Evolutionary conservation across 2,329 filamentous ascomycete species (phyloP).

Genomic region (Trichoderma arundinaceum): DNA sequence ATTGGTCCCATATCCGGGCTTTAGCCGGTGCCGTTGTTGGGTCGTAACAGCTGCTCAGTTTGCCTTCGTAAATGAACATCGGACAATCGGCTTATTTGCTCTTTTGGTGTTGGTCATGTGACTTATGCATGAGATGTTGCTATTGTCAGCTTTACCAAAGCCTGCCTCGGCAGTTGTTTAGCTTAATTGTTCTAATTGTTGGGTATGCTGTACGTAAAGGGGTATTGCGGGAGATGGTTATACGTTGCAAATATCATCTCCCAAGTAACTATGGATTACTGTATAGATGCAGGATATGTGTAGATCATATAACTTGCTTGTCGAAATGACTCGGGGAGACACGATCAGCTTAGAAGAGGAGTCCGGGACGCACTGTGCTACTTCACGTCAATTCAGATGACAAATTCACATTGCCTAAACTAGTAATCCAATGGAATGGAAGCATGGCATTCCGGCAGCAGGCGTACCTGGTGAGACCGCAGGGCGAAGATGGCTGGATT

Average conservation of each 20-base stretch:
- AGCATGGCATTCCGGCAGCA: not conserved
- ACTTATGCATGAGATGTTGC: not conserved
- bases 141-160: slow-evolving; percentile 9
- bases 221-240: no score
- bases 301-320: not conserved
- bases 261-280: no score
- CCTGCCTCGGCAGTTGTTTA: slow-evolving; percentile 4
- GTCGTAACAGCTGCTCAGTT: no score
- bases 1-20: no score
- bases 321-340: not conserved
- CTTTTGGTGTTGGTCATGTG: slow-evolving; percentile 7
- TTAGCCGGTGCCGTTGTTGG: no score
- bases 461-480: not conserved
- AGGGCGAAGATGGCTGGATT: not conserved
- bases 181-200: not conserved
- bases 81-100: slow-evolving; percentile 12
- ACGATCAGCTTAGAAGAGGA: not conserved
- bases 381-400: slow-evolving; percentile 3
- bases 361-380: not conserved
- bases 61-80: slow-evolving; percentile 21
- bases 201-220: not conserved
- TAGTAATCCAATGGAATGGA: not conserved
- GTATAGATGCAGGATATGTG: not conserved
- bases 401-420: slow-evolving; percentile 14
- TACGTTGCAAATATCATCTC: no score